A percentile compares a stretch with the other conserved stretches of the same genome.
Evolutionary conservation across 257 asterid species (phyloP).

Genomic region (Echium plantagineum): DNA sequence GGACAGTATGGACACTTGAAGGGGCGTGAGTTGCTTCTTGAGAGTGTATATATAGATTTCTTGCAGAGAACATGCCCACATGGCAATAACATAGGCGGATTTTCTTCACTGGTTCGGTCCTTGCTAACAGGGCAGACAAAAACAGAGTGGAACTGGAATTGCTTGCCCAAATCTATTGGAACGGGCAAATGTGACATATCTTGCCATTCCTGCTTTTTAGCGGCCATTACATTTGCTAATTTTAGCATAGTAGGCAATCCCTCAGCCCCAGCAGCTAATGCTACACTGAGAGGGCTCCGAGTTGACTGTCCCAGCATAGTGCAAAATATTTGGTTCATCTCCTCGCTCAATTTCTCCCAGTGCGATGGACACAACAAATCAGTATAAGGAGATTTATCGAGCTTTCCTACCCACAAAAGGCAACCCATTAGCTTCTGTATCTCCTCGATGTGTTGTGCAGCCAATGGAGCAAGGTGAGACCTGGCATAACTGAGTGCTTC

Average conservation of each 20-base stretch:
- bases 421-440: slow-evolving; percentile 42
- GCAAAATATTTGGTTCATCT: slow-evolving; percentile 32
- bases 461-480: slow-evolving; percentile 31
- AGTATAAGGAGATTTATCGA: slow-evolving; percentile 42
- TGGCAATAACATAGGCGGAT: slow-evolving; percentile 55
- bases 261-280: slow-evolving; percentile 44
- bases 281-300: slow-evolving; percentile 36
- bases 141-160: slow-evolving; percentile 48
- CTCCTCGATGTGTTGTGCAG: slow-evolving; percentile 28
- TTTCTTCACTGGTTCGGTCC: slow-evolving; percentile 35
- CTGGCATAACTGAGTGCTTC: slow-evolving; percentile 37
- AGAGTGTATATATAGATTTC: slow-evolving; percentile 33
- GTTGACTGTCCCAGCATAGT: slow-evolving; percentile 36
- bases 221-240: slow-evolving; percentile 40
- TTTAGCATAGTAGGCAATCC: slow-evolving; percentile 54
- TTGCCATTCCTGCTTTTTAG: slow-evolving; percentile 43
- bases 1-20: slow-evolving; percentile 51
- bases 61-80: slow-evolving; percentile 65
- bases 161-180: slow-evolving; percentile 44
- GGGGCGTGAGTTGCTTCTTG: slow-evolving; percentile 23
- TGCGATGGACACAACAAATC: slow-evolving; percentile 28
- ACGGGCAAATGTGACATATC: slow-evolving; percentile 43
- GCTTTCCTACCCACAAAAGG: slow-evolving; percentile 45
- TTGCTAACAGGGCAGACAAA: slow-evolving; percentile 60
- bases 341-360: slow-evolving; percentile 31